Base-by-base conservation (phyloP, 306 rosid genomes). In the Sicyos edulis region DNA sequence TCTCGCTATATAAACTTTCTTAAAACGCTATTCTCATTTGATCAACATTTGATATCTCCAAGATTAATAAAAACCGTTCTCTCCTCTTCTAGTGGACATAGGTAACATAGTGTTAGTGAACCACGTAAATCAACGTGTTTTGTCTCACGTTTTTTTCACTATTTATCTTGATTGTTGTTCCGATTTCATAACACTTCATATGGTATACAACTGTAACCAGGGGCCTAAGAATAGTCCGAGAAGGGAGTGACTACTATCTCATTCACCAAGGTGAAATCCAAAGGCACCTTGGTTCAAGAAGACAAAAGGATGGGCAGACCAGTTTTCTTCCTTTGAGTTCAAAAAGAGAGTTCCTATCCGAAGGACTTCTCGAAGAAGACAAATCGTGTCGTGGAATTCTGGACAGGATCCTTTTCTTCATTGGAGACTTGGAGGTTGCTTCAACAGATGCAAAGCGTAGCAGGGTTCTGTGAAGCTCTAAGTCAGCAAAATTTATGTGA, bases 361-460 rank as follows among this genome's bases (percentile, higher is more conserved):
- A 78, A 80, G 63, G 63, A 74, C 76, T 78, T 45, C 59, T 61
- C 64, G 78, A 80, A 77, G 81, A 83, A 80, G 80, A 84, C 75
- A 74, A 75, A 73, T 80, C 89, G 3, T 75, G 84, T 55, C 57
- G 86, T 5, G 88, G 92, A 74, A 87, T 89, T 74, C 74, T 89
- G 80, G 92, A 87, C 80, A 83, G 80, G 72, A 89, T 89, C 57
- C 89, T 87, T 40, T 89, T 89, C 45, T 89, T 89, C 84, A 81
- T 89, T 54, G 89, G 96, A 76, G 92, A 89, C 78, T 81, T 87
- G 82, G 96, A 89, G 71, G 92, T 84, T 74, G 92, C 96, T 74
- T 82, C 91, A 19, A 80, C 82, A 0, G 85, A 82, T 74, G 91
- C 89, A 59, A 87, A 89, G 76, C 89, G 88, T 19, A 80, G 81